Percentiles rank a stretch among this genome's conserved stretches.
Conservation (phyloP, 495 filamentous ascomycete species). For the Jackrogersella multiformis region DNA sequence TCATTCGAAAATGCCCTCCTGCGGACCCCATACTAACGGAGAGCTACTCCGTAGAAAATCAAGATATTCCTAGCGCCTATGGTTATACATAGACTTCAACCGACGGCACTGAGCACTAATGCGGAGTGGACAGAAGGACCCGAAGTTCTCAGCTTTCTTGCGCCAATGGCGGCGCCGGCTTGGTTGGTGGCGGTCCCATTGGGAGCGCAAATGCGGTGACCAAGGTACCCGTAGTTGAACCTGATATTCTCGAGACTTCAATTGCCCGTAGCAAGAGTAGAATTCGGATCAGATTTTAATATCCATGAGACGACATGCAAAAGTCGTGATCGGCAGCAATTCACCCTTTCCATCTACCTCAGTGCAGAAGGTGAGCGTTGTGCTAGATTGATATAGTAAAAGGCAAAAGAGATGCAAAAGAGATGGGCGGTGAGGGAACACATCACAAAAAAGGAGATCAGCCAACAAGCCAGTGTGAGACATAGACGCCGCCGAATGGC, state of each 20-base stretch:
- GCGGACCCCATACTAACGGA: not conserved
- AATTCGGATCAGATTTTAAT: not conserved
- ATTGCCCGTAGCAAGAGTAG: not conserved
- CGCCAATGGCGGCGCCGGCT: not conserved
- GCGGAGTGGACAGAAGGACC: not conserved
- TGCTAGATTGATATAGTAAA: not conserved
- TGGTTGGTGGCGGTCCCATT: slow-evolving; percentile 8
- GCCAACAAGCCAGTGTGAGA: slow-evolving; percentile 4
- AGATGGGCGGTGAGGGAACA: not conserved
- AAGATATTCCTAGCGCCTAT: not conserved
- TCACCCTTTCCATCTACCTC: not conserved
- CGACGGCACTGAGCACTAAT: no score
- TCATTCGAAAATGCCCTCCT: not conserved
- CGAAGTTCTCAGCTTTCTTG: not conserved
- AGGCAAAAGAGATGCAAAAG: not conserved
- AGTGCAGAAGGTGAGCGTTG: not conserved
- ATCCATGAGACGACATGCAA: slow-evolving; percentile 3
- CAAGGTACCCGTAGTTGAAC: not conserved
- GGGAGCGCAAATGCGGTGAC: slow-evolving; percentile 20
- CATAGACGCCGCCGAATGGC: slow-evolving; percentile 1
- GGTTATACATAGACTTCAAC: no score
- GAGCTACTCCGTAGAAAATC: not conserved
- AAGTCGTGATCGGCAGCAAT: not conserved
- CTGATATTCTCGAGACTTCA: not conserved
- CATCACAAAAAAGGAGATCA: slow-evolving; percentile 10